Percentiles rank a stretch among this genome's conserved stretches.
phyloP scores from a whole-genome alignment of 2,329 filamentous ascomycete species.

The Phaeosphaeriaceae sp. region DNA sequence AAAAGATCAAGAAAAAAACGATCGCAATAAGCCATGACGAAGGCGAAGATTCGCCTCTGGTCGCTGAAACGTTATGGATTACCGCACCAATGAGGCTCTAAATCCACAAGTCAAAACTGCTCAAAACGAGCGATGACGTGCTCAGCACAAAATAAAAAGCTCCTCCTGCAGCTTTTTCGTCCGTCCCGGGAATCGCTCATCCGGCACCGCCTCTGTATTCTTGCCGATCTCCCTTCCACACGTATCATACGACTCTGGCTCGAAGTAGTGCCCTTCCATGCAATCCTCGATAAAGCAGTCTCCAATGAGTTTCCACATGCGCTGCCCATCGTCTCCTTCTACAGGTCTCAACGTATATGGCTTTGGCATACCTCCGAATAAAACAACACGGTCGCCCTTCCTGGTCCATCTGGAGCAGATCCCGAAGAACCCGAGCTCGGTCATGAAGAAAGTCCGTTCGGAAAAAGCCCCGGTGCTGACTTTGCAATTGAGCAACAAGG shows the following conservation, averaged over 20 bases:
- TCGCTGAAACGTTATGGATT: no score
- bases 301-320: neutral
- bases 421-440: neutral
- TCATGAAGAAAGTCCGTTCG: neutral
- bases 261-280: conserved; percentile 1
- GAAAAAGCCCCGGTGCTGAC: neutral
- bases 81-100: no score
- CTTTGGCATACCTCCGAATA: neutral
- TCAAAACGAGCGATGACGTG: no score
- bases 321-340: no score
- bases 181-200: neutral
- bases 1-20: no score
- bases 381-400: neutral
- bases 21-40: no score
- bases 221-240: neutral
- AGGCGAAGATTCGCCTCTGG: no score
- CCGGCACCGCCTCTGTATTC: neutral
- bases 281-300: conserved; percentile 1
- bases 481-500: neutral
- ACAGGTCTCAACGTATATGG: neutral
- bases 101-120: neutral
- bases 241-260: neutral
- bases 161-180: neutral
- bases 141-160: neutral
- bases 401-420: neutral